Percentiles rank a stretch among this genome's conserved stretches.
These are phyloP conservation scores for Angomonas ambiguus DNA, from an alignment of 208 protist genomes.

Conservation along the genomic window DNA sequence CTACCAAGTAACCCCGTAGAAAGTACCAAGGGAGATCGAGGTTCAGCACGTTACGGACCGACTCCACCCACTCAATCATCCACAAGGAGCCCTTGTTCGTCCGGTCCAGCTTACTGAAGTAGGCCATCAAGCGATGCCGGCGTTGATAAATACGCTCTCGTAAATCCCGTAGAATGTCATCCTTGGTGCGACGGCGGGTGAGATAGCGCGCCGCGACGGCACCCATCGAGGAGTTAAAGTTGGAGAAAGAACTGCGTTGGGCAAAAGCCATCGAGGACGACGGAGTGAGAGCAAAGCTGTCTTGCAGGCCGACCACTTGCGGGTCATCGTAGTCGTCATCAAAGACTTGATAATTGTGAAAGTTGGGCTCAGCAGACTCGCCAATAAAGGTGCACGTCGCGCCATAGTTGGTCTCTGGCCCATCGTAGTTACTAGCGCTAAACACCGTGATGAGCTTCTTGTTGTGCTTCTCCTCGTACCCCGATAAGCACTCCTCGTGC, in stretches of 20 bases:
- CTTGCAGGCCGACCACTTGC: slow-evolving; percentile 44
- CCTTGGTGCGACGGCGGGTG: slow-evolving; percentile 56
- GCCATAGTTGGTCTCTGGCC: slow-evolving; percentile 84
- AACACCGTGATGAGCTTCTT: slow-evolving; percentile 95
- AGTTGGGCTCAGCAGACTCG: slow-evolving; percentile 62
- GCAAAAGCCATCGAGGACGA: background rate
- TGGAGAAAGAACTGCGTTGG: background rate
- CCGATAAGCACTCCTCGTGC: slow-evolving; percentile 93
- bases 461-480: slow-evolving; percentile 93
- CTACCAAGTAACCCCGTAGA: slow-evolving; percentile 72
- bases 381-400: slow-evolving; percentile 70
- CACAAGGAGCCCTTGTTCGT: slow-evolving; percentile 88
- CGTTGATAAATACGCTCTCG: slow-evolving; percentile 80
- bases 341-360: slow-evolving; percentile 73
- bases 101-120: slow-evolving; percentile 84
- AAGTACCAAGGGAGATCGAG: slow-evolving; percentile 88
- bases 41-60: slow-evolving; percentile 83
- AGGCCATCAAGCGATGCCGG: slow-evolving; percentile 79
- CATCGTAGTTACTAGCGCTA: slow-evolving; percentile 98
- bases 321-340: slow-evolving; percentile 71
- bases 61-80: slow-evolving; percentile 90
- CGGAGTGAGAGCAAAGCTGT: slow-evolving; percentile 32
- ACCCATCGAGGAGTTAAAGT: background rate
- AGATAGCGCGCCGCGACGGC: slow-evolving; percentile 16
- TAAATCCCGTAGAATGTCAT: slow-evolving; percentile 79